Conservation (phyloP, 768 basidiomycete genomes). For the Baorangia bicolor region DNA sequence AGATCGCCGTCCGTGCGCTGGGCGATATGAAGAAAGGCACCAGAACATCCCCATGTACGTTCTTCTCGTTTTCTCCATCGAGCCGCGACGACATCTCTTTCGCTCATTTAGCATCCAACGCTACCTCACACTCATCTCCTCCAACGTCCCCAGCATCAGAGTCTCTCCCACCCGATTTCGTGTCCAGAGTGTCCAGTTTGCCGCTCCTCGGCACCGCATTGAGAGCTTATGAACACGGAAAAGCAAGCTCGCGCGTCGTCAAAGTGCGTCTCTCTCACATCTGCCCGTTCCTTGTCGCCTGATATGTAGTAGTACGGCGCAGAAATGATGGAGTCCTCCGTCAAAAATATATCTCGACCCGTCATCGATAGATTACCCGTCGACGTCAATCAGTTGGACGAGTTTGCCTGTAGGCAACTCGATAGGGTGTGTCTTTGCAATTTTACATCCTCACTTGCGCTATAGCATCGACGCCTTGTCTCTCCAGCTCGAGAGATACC, state of each 20-base stretch:
- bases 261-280: conserved; percentile 51
- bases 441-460: background rate
- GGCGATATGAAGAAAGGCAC: conserved; percentile 70
- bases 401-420: conserved; percentile 85
- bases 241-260: conserved; percentile 80
- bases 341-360: conserved; percentile 77
- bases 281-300: conserved; percentile 8
- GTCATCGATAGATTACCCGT: conserved; percentile 80
- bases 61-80: background rate
- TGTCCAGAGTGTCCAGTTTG: conserved; percentile 61
- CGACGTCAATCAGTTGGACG: conserved; percentile 71
- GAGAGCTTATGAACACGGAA: conserved; percentile 76
- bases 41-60: conserved; percentile 17
- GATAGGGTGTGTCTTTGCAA: conserved; percentile 59
- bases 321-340: conserved; percentile 82
- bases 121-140: conserved; percentile 13
- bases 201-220: conserved; percentile 75
- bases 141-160: conserved; percentile 14
- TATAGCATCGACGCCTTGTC: background rate
- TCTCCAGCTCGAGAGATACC: conserved; percentile 49
- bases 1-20: conserved; percentile 74
- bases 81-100: background rate
- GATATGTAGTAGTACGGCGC: conserved; percentile 67
- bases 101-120: conserved; percentile 3
- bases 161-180: conserved; percentile 32